Percentiles rank a stretch among this genome's conserved stretches.
Evolutionary conservation across 176 grass and related monocot species (phyloP).

Genomic region (Leersia perrieri): DNA sequence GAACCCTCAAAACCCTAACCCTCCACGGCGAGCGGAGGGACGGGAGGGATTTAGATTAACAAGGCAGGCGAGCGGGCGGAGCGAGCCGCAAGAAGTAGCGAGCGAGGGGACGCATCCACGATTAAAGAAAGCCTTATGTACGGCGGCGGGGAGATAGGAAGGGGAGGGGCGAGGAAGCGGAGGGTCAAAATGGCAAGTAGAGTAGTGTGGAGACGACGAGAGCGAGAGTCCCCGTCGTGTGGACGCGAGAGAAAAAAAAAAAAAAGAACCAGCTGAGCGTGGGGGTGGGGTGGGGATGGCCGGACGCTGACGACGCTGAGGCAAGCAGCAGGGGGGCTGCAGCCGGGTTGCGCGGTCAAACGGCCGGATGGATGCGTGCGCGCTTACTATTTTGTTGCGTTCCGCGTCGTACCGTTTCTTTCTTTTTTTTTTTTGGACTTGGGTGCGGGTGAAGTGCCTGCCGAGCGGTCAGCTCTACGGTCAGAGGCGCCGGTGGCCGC

Average conservation of each 20-base stretch:
- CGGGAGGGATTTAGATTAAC: background rate
- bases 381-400: conserved; percentile 6
- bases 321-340: background rate
- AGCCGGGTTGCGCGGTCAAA: conserved; percentile 47
- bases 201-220: conserved; percentile 23
- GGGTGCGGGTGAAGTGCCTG: background rate
- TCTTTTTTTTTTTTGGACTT: background rate
- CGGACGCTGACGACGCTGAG: conserved; percentile 28
- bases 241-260: conserved; percentile 39
- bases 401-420: background rate
- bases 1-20: conserved; percentile 65
- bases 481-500: background rate
- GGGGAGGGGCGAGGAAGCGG: background rate
- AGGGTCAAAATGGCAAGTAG: conserved; percentile 43
- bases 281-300: background rate
- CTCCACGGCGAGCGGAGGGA: conserved; percentile 1
- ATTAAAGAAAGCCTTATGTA: conserved; percentile 48
- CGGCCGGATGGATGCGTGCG: conserved; percentile 21
- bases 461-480: too few species aligned
- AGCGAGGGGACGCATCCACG: background rate
- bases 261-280: background rate
- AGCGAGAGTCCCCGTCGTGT: conserved; percentile 6
- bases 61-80: background rate
- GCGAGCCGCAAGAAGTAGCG: background rate
- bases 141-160: background rate